phyloP scores from a whole-genome alignment of 768 basidiomycete species.

The Suillus ampliporus region DNA sequence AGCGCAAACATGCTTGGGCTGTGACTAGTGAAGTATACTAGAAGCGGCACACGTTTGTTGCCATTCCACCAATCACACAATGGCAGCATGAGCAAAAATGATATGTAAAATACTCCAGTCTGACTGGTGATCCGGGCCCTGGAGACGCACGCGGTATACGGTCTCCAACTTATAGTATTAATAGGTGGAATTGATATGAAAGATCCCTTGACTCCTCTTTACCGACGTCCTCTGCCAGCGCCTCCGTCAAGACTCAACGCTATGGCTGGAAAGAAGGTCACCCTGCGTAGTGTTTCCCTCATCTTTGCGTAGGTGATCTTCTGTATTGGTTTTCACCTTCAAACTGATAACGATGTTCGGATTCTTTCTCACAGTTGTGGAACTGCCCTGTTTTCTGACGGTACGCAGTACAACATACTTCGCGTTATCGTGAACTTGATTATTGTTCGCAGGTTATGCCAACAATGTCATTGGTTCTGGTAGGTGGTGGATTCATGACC shows the following conservation, averaged over 20 bases:
- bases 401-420: slow-evolving; percentile 40
- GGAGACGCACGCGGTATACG: too few species aligned
- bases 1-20: not conserved
- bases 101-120: not conserved
- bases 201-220: not conserved
- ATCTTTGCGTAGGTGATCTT: slow-evolving; percentile 75
- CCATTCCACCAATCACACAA: not conserved
- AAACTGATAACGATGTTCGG: slow-evolving; percentile 10
- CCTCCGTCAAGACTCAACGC: slow-evolving; percentile 10
- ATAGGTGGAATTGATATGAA: not conserved
- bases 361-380: slow-evolving; percentile 60
- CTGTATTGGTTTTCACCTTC: not conserved
- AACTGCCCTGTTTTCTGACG: slow-evolving; percentile 88
- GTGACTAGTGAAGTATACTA: too few species aligned
- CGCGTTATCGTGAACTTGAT: slow-evolving; percentile 2
- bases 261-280: slow-evolving; percentile 16
- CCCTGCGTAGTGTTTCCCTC: slow-evolving; percentile 67
- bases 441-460: slow-evolving; percentile 65
- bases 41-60: not conserved
- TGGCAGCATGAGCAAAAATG: slow-evolving; percentile 3
- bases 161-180: not conserved
- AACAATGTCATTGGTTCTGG: slow-evolving; percentile 81
- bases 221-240: not conserved
- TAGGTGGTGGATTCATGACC: slow-evolving; percentile 41
- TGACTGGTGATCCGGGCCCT: not conserved